Evolutionary conservation across 495 filamentous ascomycete species (phyloP), one percentile per base, ranked within the genome.

Genomic region (Aspergillus carlsbadensis): DNA sequence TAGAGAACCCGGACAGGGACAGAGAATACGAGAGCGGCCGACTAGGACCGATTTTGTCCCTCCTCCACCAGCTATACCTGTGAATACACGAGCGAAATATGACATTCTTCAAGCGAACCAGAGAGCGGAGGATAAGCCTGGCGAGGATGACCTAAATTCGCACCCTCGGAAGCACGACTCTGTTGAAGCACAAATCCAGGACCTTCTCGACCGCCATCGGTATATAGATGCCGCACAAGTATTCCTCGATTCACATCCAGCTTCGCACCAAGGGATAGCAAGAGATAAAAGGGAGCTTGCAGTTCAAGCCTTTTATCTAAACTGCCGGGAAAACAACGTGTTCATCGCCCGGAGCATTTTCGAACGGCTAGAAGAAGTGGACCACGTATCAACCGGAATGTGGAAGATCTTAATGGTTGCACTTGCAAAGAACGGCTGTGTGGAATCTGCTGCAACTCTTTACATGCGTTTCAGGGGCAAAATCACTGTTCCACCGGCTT

Each of bases 181-280:
- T 4, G 20, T 60, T 18, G n/a, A 36, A 11, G 29, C 36, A 24
- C 43, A 50, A 24, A 58, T 69, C 36, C 51, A 57, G 43, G 33
- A 44, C 8, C 52, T 70, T 44, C 40, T 74, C 1, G 48, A 63
- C 1, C 24, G 57, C 11, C 59, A 61, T 13, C 49, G 52, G 34
- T 63, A 67, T 10, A 73, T 78, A 6, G 69, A 74, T n/a, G 74
- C 73, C 15, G 73, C 73, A 15, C 69, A 75, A 54, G 6, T 75
- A 39, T 75, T 75, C 51, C 47, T 76, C 33, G 65, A 70, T 17
- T 47, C 34, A n/a, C 61, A 66, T 10, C 60, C 63, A 37, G 37
- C 57, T 10, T 42, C 41, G 3, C 29, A 56, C 8, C 48, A 61
- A 29, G 55, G 52, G 0, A 66, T 75, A 20, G 71, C 73, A 1